Evolutionary conservation across 2,329 filamentous ascomycete genomes (phyloP), one percentile per base, ranked within the genome.

Genomic region (Grosmannia huntii): DNA sequence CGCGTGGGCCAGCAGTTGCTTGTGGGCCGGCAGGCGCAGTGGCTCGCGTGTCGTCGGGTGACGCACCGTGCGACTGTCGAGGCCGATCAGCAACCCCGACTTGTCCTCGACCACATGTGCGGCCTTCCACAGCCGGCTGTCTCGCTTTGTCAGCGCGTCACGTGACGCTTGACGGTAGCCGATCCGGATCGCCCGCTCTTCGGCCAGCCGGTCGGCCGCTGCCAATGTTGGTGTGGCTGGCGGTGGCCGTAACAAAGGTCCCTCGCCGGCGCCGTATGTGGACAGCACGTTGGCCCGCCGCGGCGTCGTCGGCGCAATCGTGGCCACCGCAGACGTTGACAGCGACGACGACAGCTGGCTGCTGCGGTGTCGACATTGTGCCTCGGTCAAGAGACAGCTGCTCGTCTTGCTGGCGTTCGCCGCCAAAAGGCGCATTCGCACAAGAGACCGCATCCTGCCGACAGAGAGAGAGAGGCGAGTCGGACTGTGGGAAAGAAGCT

Each of bases 1-100:
- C 59, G 89, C 89, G 51, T 85, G 79, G 27, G 92, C 92, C 46
- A 97, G 85, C 66, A 90, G 81, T 36, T 84, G 84, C 73, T 96
- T 97, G 59, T 79, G 80, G 1, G 74, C 66, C 0, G 94, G 91
- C 31, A 97, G 67, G 1, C 79, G 81, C 65, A 99, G 76, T 62
- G 89, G 76, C 48, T 80, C 68, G 68, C 91, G 90, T 57, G 84
- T 84, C 60, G 81, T 78, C 0, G 86, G 87, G 56, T 88, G 90
- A 61, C 91, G 85, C 61, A 99, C 82, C 4, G 90, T 84, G 28
- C 90, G 81, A 7, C 19, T 10, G 48, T 57, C 55, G 14, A 57
- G 55, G 11, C 31, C 19, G 19, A 53, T 21, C 11, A 27, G 14
- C 16, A 57, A n/a, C 12, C 2, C 9, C 57, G 27, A 76, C 71